Evolutionary conservation across 805 yeast genomes (phyloP).

Genomic region (Zygoascus tannicola): DNA sequence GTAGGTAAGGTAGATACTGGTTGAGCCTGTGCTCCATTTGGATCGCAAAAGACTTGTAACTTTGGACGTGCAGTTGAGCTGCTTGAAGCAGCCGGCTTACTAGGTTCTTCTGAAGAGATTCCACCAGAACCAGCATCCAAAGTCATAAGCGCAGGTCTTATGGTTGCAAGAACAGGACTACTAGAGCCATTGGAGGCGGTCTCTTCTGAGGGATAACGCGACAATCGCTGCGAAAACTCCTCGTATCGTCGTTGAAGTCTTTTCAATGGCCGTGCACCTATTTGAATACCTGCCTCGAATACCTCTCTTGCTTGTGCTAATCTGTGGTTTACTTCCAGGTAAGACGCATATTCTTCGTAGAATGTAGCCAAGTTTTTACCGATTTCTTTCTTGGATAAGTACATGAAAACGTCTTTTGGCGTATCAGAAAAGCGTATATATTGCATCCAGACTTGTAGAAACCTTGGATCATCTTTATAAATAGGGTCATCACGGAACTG

Average conservation of each 20-base stretch:
- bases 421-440: slow-evolving; percentile 61
- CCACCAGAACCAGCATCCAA: slow-evolving; percentile 28
- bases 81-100: slow-evolving; percentile 3
- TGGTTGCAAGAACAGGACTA: slow-evolving; percentile 29
- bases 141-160: slow-evolving; percentile 30
- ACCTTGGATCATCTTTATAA: slow-evolving; percentile 78
- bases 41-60: slow-evolving; percentile 37
- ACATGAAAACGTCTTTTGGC: slow-evolving; percentile 62
- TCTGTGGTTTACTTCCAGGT: slow-evolving; percentile 43
- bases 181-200: slow-evolving; percentile 23
- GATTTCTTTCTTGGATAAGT: slow-evolving; percentile 59
- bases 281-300: slow-evolving; percentile 47
- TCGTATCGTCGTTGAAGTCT: slow-evolving; percentile 37
- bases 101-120: slow-evolving; percentile 11
- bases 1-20: slow-evolving; percentile 10
- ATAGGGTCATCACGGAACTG: slow-evolving; percentile 53
- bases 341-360: slow-evolving; percentile 71
- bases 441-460: slow-evolving; percentile 70
- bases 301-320: slow-evolving; percentile 49
- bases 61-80: slow-evolving; percentile 22
- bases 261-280: slow-evolving; percentile 55
- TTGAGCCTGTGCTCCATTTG: slow-evolving; percentile 10
- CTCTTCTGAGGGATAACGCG: slow-evolving; percentile 14
- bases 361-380: slow-evolving; percentile 59
- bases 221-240: slow-evolving; percentile 37